Percentiles rank a stretch among this genome's conserved stretches.
Conservation (phyloP, 352 stramenopile genomes). For the Pythium scleroteichum region DNA sequence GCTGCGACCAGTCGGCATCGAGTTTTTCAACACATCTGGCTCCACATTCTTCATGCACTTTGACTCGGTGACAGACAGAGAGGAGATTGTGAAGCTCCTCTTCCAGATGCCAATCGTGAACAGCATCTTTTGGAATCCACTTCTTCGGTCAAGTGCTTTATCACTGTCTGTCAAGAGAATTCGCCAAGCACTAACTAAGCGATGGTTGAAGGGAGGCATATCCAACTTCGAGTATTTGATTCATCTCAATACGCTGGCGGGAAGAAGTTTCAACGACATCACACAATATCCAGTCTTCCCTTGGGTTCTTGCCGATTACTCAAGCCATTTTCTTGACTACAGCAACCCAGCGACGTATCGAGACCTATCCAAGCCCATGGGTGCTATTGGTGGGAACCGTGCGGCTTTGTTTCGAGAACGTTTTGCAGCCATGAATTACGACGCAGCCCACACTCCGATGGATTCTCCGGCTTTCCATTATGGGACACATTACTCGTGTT, state of each 20-base stretch:
- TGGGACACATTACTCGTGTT: constrained; percentile 96
- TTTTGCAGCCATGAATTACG: constrained; percentile 67
- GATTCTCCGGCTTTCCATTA: constrained; percentile 95
- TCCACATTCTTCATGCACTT: constrained; percentile 76
- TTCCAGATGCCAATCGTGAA: constrained; percentile 84
- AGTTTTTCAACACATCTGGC: constrained; percentile 72
- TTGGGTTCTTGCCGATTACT: constrained; percentile 94
- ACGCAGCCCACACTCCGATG: constrained; percentile 40
- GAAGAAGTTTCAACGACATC: constrained; percentile 97
- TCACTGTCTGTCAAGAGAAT: constrained; percentile 70
- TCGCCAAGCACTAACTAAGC: constrained; percentile 66
- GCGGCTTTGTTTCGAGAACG: constrained; percentile 86
- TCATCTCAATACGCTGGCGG: constrained; percentile 94
- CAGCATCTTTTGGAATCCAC: constrained; percentile 77
- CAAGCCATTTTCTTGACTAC: constrained; percentile 84
- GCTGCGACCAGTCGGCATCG: constrained; percentile 69
- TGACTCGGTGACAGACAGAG: constrained; percentile 48
- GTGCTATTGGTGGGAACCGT: constrained; percentile 84
- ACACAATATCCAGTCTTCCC: constrained; percentile 98
- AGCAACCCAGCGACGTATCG: constrained; percentile 77
- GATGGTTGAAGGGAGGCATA: constrained; percentile 64
- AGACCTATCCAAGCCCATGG: constrained; percentile 95
- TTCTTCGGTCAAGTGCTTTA: constrained; percentile 62
- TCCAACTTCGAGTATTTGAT: constrained; percentile 97
- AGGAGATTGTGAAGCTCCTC: constrained; percentile 68